Evolutionary conservation across 257 asterid species (phyloP).

Genomic region (Solanum peruvianum): DNA sequence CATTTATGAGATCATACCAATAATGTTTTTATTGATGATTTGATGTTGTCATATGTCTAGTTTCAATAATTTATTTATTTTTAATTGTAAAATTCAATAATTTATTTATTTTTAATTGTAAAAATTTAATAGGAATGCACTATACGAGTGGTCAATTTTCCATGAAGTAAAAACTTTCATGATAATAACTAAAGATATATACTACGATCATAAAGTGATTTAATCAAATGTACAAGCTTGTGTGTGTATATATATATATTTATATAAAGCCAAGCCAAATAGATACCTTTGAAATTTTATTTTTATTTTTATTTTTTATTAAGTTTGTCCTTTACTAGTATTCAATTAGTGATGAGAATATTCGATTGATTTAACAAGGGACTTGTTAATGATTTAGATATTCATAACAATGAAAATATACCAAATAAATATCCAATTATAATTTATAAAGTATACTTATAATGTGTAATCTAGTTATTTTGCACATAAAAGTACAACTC

Average conservation of each 20-base stretch:
- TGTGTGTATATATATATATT: too few species aligned
- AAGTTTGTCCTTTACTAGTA: not conserved
- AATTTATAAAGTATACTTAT: not conserved
- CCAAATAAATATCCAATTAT: not conserved
- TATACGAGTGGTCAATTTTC: not conserved
- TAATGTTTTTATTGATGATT: not conserved
- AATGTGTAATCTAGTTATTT: not conserved
- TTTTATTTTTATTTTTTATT: not conserved
- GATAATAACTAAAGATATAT: not conserved
- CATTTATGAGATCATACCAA: not conserved
- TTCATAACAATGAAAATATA: not conserved
- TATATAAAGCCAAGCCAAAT: not conserved
- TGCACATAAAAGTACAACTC: not conserved
- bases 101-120: not conserved
- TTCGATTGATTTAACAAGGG: not conserved
- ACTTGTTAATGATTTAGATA: not conserved
- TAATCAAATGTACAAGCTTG: not conserved
- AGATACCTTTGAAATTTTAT: not conserved
- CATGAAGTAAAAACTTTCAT: not conserved
- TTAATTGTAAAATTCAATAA: not conserved
- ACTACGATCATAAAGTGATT: not conserved
- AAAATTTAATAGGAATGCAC: not conserved
- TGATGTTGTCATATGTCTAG: not conserved
- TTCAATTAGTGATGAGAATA: not conserved
- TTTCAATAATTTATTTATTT: not conserved